Evolutionary conservation across 495 filamentous ascomycete genomes (phyloP), one percentile per base, ranked within the genome.

Genomic region (Hypoxylon trugodes): DNA sequence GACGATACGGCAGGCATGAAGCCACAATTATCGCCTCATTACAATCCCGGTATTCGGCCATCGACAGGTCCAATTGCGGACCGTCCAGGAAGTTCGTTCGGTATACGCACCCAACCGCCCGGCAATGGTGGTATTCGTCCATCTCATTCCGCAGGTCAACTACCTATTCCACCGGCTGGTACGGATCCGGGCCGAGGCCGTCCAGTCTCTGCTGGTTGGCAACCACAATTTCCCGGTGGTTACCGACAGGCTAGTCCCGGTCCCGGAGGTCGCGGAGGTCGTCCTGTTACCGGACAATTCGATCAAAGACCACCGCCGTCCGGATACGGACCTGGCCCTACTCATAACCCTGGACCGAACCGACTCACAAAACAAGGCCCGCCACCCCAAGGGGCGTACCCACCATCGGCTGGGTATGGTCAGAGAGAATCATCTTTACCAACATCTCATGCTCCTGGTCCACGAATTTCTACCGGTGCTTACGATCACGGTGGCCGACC

Each of bases 71-170:
- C 79, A 0, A 73, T 66, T 30, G 80, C 82, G 12, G 83, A 84
- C 59, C 83, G 89, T 1, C 86, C 88, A 8, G 81, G 78, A 45
- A 90, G 87, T 56, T 86, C 89, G 9, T 89, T 89, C 71, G 86
- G 87, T 12, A 87, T 90, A 67, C 85, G 77, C 16, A 77, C 81
- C 0, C 59, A 73, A 15, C 54, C 59, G 21, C 69, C 53, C 33
- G 66, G 45, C 6, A 28, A 8, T 25, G 67, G 48, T 41, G 63
- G 64, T 6, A 59, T 68, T 53, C 69, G 59, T 13, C 48, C 53
- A 18, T 55, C 58, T 6, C 48, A 64, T 13, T 61, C 68, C 1
- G 52, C 49, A 2, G 59, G 69, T 13, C 70, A 73, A 30, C 43
- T 68, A 36, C 64, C 68, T 45, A 72, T 69, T 24, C 72, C 71